Evolutionary conservation across 768 basidiomycete species (phyloP).

Genomic region (Leucocoprinus birnbaumii): DNA sequence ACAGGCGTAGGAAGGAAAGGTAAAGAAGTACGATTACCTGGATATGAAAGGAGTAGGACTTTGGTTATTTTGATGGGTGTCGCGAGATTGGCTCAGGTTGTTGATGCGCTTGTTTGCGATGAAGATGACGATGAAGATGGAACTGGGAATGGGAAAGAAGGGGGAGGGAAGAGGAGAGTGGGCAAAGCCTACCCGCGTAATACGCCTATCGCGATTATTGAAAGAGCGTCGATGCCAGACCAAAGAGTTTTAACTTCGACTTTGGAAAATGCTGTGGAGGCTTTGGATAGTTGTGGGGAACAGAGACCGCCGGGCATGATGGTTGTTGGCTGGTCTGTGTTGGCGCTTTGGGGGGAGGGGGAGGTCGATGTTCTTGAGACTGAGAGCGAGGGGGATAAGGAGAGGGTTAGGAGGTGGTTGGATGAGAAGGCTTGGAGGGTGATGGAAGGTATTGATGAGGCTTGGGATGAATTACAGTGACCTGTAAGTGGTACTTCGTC

Average conservation of each 20-base stretch:
- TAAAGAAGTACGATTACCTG: slow-evolving; percentile 79
- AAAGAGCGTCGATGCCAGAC: slow-evolving; percentile 92
- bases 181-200: slow-evolving; percentile 64
- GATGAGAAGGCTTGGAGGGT: slow-evolving; percentile 59
- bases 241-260: slow-evolving; percentile 85
- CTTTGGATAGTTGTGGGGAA: slow-evolving; percentile 72
- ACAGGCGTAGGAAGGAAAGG: slow-evolving; percentile 92
- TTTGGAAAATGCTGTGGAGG: slow-evolving; percentile 63
- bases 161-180: slow-evolving; percentile 26
- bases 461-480: slow-evolving; percentile 26
- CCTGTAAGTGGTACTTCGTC: background rate
- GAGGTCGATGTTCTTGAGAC: slow-evolving; percentile 72
- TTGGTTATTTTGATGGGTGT: slow-evolving; percentile 94
- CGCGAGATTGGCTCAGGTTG: slow-evolving; percentile 73
- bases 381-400: slow-evolving; percentile 36
- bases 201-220: slow-evolving; percentile 89
- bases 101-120: slow-evolving; percentile 49
- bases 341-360: slow-evolving; percentile 72
- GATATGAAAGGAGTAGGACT: slow-evolving; percentile 80
- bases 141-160: slow-evolving; percentile 26
- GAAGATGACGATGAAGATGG: background rate
- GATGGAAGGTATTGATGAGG: slow-evolving; percentile 56
- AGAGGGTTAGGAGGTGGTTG: slow-evolving; percentile 60
- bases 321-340: slow-evolving; percentile 87
- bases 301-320: slow-evolving; percentile 97